A percentile compares a stretch with the other conserved stretches of the same genome.
Conservation (phyloP, 148 eudicot species). For the Limonium bicolor region DNA sequence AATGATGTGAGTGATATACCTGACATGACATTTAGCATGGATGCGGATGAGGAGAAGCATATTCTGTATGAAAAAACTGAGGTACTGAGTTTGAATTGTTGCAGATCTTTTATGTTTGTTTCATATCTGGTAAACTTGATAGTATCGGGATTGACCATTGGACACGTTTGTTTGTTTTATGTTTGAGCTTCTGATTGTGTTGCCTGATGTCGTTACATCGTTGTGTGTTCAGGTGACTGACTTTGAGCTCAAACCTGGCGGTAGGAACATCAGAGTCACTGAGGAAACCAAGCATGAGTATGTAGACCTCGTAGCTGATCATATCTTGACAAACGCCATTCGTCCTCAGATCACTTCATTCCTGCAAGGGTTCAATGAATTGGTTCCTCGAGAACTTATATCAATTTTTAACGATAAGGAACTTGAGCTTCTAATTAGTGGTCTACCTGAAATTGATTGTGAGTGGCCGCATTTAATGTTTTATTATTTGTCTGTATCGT, state of each 20-base stretch:
- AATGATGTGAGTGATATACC: slow-evolving; percentile 90
- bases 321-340: slow-evolving; percentile 90
- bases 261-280: slow-evolving; percentile 85
- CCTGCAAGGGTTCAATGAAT: slow-evolving; percentile 82
- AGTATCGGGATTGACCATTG: no score
- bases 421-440: slow-evolving; percentile 94
- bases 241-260: slow-evolving; percentile 96
- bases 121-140: no score
- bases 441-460: slow-evolving; percentile 98
- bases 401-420: slow-evolving; percentile 93
- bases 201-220: no score
- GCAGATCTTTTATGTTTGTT: no score
- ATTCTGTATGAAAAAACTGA: slow-evolving; percentile 91
- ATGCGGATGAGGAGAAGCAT: slow-evolving; percentile 94
- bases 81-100: slow-evolving; percentile 39
- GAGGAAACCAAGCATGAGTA: slow-evolving; percentile 98
- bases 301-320: slow-evolving; percentile 97
- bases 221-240: slow-evolving; percentile 99
- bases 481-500: background rate
- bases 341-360: slow-evolving; percentile 97
- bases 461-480: slow-evolving; percentile 3
- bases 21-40: slow-evolving; percentile 98
- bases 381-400: slow-evolving; percentile 78
- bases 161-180: no score
- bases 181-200: no score